Percentiles rank a stretch among this genome's conserved stretches.
These are phyloP conservation scores for Biscogniauxia mediterranea DNA, from an alignment of 2,329 filamentous ascomycete genomes.

Conservation along the genomic window DNA sequence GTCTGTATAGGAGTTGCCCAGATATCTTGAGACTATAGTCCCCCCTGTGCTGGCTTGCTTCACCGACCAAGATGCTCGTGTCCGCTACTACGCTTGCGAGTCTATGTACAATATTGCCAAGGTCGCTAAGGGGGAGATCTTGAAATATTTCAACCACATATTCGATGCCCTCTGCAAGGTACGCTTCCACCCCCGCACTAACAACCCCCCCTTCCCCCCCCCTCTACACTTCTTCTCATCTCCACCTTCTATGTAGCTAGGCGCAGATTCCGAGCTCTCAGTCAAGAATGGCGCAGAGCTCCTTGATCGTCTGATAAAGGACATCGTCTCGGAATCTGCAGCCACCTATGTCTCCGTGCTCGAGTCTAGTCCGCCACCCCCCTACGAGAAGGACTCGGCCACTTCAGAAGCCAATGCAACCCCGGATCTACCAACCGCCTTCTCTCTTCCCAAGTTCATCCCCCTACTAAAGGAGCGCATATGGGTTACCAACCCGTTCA, in stretches of 20 bases:
- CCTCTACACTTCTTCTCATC: slow-evolving; percentile 5
- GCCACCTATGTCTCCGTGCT: slow-evolving; percentile 92
- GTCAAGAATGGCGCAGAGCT: slow-evolving; percentile 98
- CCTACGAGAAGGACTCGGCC: slow-evolving; percentile 43
- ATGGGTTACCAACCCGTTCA: slow-evolving; percentile 91
- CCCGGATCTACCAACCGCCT: slow-evolving; percentile 71
- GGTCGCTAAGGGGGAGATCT: slow-evolving; percentile 94
- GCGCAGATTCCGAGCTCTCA: slow-evolving; percentile 91
- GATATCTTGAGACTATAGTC: slow-evolving; percentile 89
- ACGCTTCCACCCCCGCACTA: slow-evolving; percentile 29
- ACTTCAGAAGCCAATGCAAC: slow-evolving; percentile 37
- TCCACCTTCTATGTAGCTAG: slow-evolving; percentile 58
- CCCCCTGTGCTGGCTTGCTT: slow-evolving; percentile 97
- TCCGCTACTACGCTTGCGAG: slow-evolving; percentile 97
- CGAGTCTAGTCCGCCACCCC: slow-evolving; percentile 49
- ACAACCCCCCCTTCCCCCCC: slow-evolving; percentile 7
- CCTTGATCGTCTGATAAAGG: slow-evolving; percentile 89
- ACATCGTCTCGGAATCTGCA: slow-evolving; percentile 93
- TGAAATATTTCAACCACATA: slow-evolving; percentile 97
- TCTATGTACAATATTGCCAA: slow-evolving; percentile 99
- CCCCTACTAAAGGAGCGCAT: slow-evolving; percentile 92
- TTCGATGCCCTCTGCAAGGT: slow-evolving; percentile 98
- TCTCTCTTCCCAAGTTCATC: slow-evolving; percentile 87
- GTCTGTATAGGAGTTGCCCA: slow-evolving; percentile 71
- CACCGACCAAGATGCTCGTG: slow-evolving; percentile 93